Evolutionary conservation across 768 basidiomycete species (phyloP).

Genomic region (Pleurotus sapidus): DNA sequence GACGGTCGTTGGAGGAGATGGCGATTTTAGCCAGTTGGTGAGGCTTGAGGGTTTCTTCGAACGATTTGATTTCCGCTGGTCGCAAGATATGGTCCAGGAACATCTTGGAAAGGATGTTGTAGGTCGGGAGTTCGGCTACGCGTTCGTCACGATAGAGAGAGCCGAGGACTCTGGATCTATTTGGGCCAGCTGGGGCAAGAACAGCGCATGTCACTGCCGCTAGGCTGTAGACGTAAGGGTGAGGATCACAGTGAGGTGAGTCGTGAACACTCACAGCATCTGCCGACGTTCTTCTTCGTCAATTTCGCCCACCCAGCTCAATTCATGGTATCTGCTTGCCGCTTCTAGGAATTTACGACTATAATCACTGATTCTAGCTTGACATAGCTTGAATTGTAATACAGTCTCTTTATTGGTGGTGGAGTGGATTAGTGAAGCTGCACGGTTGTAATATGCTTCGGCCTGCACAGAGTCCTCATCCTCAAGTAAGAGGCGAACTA

Average conservation of each 20-base stretch:
- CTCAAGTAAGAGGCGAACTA: slow-evolving; percentile 91
- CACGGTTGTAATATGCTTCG: slow-evolving; percentile 97
- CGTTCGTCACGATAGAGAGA: slow-evolving; percentile 95
- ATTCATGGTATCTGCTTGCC: slow-evolving; percentile 89
- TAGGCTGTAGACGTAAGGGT: slow-evolving; percentile 39
- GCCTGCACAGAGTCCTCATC: slow-evolving; percentile 97
- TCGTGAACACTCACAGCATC: slow-evolving; percentile 66
- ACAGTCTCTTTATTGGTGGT: slow-evolving; percentile 76
- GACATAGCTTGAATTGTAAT: slow-evolving; percentile 86
- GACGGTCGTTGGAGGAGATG: slow-evolving; percentile 78
- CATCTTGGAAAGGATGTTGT: slow-evolving; percentile 96
- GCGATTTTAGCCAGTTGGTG: slow-evolving; percentile 95
- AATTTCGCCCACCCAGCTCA: slow-evolving; percentile 87
- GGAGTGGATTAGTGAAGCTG: slow-evolving; percentile 83
- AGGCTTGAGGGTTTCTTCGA: slow-evolving; percentile 81
- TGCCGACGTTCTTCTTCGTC: slow-evolving; percentile 91
- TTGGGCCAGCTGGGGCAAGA: slow-evolving; percentile 94
- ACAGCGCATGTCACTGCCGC: slow-evolving; percentile 96
- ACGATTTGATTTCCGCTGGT: slow-evolving; percentile 83
- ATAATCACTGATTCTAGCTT: slow-evolving; percentile 94
- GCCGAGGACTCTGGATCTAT: slow-evolving; percentile 89
- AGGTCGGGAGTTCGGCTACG: slow-evolving; percentile 71
- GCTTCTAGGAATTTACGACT: slow-evolving; percentile 92
- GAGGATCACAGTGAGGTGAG: background rate
- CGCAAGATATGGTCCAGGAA: slow-evolving; percentile 97